phyloP scores from a whole-genome alignment of 257 asterid genomes.

The Scutellaria baicalensis region DNA sequence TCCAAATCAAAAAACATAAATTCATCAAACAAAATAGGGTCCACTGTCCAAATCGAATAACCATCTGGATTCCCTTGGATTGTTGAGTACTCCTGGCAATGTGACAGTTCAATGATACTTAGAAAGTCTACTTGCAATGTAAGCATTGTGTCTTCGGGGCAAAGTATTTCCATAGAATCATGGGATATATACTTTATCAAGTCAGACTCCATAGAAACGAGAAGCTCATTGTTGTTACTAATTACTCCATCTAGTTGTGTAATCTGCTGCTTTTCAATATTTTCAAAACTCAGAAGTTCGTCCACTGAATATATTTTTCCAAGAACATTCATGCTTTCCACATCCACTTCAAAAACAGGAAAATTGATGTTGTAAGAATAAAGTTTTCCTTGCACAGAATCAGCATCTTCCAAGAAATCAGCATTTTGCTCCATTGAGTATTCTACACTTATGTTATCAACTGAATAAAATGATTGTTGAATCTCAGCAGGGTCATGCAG shows the following conservation, averaged over 20 bases:
- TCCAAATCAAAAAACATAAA: conserved; percentile 47
- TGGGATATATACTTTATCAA: conserved; percentile 37
- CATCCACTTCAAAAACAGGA: conserved; percentile 65
- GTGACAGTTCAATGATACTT: conserved; percentile 39
- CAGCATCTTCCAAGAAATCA: conserved; percentile 47
- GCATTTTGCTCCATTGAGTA: conserved; percentile 33
- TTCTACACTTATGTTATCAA: conserved; percentile 41
- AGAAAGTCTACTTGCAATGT: conserved; percentile 29
- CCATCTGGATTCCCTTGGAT: conserved; percentile 22
- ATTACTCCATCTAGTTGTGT: conserved; percentile 34
- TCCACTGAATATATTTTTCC: conserved; percentile 26
- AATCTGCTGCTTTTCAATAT: conserved; percentile 39
- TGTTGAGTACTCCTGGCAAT: conserved; percentile 22
- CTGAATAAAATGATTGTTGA: conserved; percentile 52
- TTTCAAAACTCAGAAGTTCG: conserved; percentile 37
- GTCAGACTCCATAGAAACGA: conserved; percentile 51
- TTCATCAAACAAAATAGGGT: conserved; percentile 43
- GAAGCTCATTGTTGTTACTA: conserved; percentile 36
- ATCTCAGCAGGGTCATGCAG: conserved; percentile 40
- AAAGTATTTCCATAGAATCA: conserved; percentile 22
- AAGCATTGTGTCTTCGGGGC: conserved; percentile 29
- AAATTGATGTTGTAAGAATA: conserved; percentile 24
- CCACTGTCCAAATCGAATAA: conserved; percentile 23
- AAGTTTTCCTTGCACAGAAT: conserved; percentile 30
- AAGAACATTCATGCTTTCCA: conserved; percentile 38